Base-by-base conservation (phyloP, 2,329 filamentous ascomycete species). In the Fusarium sp. region DNA sequence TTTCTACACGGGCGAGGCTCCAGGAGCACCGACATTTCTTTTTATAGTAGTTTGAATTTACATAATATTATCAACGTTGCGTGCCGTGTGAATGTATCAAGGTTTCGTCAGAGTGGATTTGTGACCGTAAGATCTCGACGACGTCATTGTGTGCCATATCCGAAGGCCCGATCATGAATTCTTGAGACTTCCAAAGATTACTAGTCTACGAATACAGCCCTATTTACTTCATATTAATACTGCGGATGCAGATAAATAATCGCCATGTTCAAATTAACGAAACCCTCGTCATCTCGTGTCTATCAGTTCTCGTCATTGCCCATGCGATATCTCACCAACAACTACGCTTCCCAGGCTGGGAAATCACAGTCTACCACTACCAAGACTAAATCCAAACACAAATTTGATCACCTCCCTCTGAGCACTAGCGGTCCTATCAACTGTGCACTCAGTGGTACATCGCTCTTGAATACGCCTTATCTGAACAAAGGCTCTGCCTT, bases 401-500 rank as follows among this genome's bases (percentile, higher is more conserved):
- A 75, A 51, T 80, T 78, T 58, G 67, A 69, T 13, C 53, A 78
- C 20, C 73, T 81, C 2, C 78, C 78, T 8, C 76, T 82, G 52
- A 80, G 79, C 68, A 80, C 79, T 53, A 73, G 61, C 12, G 79
- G 79, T 9, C 76, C 79, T 45, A 74, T 82, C 24, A 76, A 78
- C 38, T 82, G 80, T 48, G 79, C 80, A 44, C 73, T 82, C 34
- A 78, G 75, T 1, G 80, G 80, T 27, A 68, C 75, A 5, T 77
- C 76, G 8, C 70, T 82, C 6, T 76, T 82, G 46, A 82, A 80
- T 65, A 77, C 75, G 2, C 78, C 80, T 2, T 78, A 76, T 29
- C 72, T 94, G 81, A 97, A 97, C 82, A 96, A 96, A 79, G 94
- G 94, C 30, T 94, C 93, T 5, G 93, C 90, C 0, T 95, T 95